Evolutionary conservation across 2,329 filamentous ascomycete species (phyloP).

Genomic region (Blastomyces percursus): DNA sequence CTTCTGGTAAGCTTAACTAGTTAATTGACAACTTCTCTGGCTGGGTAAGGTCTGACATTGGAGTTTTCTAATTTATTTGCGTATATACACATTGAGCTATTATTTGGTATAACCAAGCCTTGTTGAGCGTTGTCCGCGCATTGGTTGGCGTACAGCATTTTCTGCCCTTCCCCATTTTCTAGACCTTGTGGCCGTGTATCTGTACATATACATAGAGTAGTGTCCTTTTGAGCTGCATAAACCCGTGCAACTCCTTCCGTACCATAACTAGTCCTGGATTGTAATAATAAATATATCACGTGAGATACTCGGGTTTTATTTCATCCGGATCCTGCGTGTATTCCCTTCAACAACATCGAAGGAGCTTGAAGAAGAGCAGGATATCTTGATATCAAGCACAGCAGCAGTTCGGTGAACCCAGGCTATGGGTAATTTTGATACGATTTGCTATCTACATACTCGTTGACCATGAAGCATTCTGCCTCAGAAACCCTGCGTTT

Average conservation of each 20-base stretch:
- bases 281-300: not conserved
- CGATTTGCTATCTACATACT: not conserved
- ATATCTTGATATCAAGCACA: not conserved
- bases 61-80: not conserved
- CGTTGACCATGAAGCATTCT: not conserved
- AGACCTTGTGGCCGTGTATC: not conserved
- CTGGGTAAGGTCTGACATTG: too few relatives aligned
- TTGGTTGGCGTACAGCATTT: not conserved
- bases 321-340: not conserved
- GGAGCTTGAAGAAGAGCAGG: not conserved
- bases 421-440: not conserved
- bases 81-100: not conserved
- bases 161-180: not conserved
- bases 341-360: not conserved
- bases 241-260: not conserved
- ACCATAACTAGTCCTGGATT: too few relatives aligned
- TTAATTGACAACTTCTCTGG: not conserved
- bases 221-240: not conserved
- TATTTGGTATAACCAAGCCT: not conserved
- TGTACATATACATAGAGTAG: not conserved
- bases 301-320: not conserved
- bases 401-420: not conserved
- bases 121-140: not conserved
- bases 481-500: not conserved
- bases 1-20: not conserved